phyloP scores from a whole-genome alignment of 768 basidiomycete genomes.

The Holtermanniella nyarrowii region DNA sequence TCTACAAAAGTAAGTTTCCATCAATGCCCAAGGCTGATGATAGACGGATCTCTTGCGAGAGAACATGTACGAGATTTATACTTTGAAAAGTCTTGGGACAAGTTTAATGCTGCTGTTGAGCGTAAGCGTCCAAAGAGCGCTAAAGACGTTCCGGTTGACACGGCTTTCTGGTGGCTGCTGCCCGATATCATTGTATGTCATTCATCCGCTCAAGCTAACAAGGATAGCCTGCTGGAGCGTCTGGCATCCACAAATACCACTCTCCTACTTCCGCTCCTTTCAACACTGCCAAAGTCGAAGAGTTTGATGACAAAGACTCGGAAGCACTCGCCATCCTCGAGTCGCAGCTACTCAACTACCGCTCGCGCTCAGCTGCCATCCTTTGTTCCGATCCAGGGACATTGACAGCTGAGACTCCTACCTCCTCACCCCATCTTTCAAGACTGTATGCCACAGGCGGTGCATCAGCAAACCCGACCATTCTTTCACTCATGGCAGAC shows the following conservation, averaged over 20 bases:
- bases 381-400: constrained; percentile 43
- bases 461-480: constrained; percentile 59
- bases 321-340: constrained; percentile 62
- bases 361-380: constrained; percentile 59
- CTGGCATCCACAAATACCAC: constrained; percentile 51
- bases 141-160: constrained; percentile 26
- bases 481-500: constrained; percentile 66
- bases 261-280: too few species aligned
- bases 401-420: background rate
- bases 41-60: constrained; percentile 60
- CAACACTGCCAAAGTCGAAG: constrained; percentile 12
- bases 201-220: background rate
- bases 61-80: constrained; percentile 63
- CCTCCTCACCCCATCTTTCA: constrained; percentile 45
- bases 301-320: constrained; percentile 42
- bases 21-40: background rate
- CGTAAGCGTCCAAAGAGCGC: constrained; percentile 7
- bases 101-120: constrained; percentile 57
- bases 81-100: constrained; percentile 54
- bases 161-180: constrained; percentile 71
- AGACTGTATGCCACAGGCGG: constrained; percentile 71
- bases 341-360: constrained; percentile 74
- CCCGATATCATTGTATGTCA: constrained; percentile 62
- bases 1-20: constrained; percentile 59
- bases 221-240: constrained; percentile 53